Evolutionary conservation across 345 rosid genomes (phyloP).

Genomic region (Excoecaria cochinchinensis): DNA sequence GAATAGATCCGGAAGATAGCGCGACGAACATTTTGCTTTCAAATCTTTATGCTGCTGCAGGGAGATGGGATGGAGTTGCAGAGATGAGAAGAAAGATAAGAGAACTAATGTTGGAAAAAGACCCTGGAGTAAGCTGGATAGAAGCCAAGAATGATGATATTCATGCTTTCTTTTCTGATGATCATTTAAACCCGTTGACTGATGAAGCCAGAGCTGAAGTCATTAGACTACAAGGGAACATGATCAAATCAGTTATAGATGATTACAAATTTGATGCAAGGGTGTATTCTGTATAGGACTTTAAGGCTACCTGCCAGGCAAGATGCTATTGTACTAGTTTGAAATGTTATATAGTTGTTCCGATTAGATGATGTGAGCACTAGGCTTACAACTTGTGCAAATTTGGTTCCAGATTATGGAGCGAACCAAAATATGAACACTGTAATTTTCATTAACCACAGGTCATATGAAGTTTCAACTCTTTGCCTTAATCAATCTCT

Average conservation of each 20-base stretch:
- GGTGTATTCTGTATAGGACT: neutral
- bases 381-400: neutral
- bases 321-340: neutral
- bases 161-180: slow-evolving; percentile 59
- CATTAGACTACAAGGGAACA: slow-evolving; percentile 43
- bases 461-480: neutral
- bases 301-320: neutral
- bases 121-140: slow-evolving; percentile 86
- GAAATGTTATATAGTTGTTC: neutral
- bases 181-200: slow-evolving; percentile 44
- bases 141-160: slow-evolving; percentile 46
- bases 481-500: neutral
- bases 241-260: slow-evolving; percentile 37
- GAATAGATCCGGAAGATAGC: slow-evolving; percentile 53
- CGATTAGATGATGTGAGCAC: neutral
- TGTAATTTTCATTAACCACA: too few relatives aligned
- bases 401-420: too few relatives aligned
- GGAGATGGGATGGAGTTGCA: slow-evolving; percentile 66
- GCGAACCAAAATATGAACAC: neutral
- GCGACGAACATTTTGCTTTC: slow-evolving; percentile 64
- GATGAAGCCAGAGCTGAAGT: slow-evolving; percentile 46
- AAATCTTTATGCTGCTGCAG: slow-evolving; percentile 65
- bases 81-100: slow-evolving; percentile 62
- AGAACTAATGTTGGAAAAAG: slow-evolving; percentile 51
- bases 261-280: slow-evolving; percentile 23